Conservation (phyloP, 108 stramenopile genomes). For the Pseudonitzschia delicatissima region DNA sequence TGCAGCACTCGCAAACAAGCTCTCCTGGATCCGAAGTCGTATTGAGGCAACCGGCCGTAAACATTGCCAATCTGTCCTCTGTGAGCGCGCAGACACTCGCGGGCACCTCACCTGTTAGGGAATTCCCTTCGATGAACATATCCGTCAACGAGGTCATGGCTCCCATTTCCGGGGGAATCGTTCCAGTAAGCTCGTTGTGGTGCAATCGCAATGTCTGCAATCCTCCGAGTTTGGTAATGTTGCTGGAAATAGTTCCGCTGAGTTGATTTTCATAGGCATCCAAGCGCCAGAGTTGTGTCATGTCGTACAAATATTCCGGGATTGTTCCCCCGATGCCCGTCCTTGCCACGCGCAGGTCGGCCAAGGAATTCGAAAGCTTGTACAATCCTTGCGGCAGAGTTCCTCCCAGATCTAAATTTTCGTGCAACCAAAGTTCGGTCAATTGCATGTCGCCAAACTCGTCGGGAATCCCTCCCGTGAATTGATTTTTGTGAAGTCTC, state of each 20-base stretch:
- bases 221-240: conserved; percentile 18
- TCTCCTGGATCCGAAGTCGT: neutral
- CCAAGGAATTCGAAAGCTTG: conserved; percentile 7
- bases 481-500: conserved; percentile 37
- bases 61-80: neutral
- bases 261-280: conserved; percentile 20
- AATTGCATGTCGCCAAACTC: conserved; percentile 43
- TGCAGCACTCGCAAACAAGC: conserved; percentile 26
- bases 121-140: conserved; percentile 20
- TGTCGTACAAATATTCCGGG: conserved; percentile 27
- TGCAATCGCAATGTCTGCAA: conserved; percentile 17
- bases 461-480: conserved; percentile 66
- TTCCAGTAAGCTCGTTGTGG: conserved; percentile 25
- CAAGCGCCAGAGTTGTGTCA: conserved; percentile 15
- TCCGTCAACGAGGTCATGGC: conserved; percentile 14
- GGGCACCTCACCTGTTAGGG: conserved; percentile 27
- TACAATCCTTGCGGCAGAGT: conserved; percentile 32
- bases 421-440: conserved; percentile 27
- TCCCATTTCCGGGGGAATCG: conserved; percentile 24
- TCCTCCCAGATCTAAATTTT: conserved; percentile 19
- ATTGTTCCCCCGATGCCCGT: conserved; percentile 26
- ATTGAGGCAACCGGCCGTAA: conserved; percentile 28
- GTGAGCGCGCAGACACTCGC: conserved; percentile 14
- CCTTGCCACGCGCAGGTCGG: conserved; percentile 7
- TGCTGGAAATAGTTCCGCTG: conserved; percentile 28